Base-by-base conservation (phyloP, 2,329 filamentous ascomycete genomes). In the Penicillium sumatraense region DNA sequence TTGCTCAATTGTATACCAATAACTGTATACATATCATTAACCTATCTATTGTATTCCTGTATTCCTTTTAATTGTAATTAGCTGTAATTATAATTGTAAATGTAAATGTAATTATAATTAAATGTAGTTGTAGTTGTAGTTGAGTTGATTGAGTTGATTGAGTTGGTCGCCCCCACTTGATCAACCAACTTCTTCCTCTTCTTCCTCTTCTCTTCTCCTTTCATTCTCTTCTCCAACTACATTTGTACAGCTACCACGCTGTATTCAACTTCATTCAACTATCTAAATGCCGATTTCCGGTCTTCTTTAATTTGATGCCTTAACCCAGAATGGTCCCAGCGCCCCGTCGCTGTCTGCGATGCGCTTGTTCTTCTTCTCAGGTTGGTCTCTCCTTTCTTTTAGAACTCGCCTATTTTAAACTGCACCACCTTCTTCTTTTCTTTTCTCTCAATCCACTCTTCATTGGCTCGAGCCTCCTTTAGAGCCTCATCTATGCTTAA, bases 331-430 rank as follows among this genome's bases (percentile, higher is more conserved):
- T 74, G 72, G 68, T 68, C 49, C 63, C 66, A 49, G 65, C 68
- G 56, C 68, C 70, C 42, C 63, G 67, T 46, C 69, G 69, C 54
- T 74, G 70, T 63, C 60, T 64, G 53, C 65, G 60, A 38, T 72
- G 69, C 48, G 63, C 67, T 46, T 59, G 63, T 49, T 54, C 61
- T 21, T 57, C 63, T 21, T 55, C 66, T 51, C 63, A 60, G 51
- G 61, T 63, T 54, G 29, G 42, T 54, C 23, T 18, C 16, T 23
- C 31, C 23, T 23, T 38, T 45, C 6, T 14, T 40, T 10, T n/a
- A n/a, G n/a, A n/a, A n/a, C n/a, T n/a, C 7, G 26, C 29, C 45
- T 53, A 3, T n/a, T 42, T 26, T 40, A 3, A 14, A 36, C n/a
- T 36, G 14, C 33, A 36, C 35, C 13, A 7, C 13, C 16, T n/a